These are phyloP conservation scores for Alternaria sp. DNA, from an alignment of 2,329 filamentous ascomycete species.

Conservation along the genomic window DNA sequence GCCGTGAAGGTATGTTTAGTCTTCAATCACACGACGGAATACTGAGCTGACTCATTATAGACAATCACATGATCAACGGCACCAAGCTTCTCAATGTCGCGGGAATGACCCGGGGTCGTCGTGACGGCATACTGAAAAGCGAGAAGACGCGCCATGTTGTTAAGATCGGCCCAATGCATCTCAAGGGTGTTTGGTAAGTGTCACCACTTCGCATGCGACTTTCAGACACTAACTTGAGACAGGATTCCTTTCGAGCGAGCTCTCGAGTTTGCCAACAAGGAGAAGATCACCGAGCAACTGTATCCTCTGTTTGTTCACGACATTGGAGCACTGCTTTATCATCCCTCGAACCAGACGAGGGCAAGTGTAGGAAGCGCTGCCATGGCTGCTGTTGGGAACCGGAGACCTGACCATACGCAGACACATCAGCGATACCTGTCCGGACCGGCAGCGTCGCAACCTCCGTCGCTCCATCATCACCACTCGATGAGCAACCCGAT, in stretches of 20 bases:
- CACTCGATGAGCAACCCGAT: slow-evolving; percentile 69
- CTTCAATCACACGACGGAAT: slow-evolving; percentile 8
- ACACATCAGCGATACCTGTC: slow-evolving; percentile 62
- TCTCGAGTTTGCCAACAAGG: slow-evolving; percentile 98
- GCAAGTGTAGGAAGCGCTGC: slow-evolving; percentile 73
- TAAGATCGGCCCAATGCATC: slow-evolving; percentile 98
- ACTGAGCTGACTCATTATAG: slow-evolving; percentile 53
- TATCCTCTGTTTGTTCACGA: slow-evolving; percentile 98
- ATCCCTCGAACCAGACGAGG: slow-evolving; percentile 84
- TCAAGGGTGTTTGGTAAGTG: slow-evolving; percentile 71
- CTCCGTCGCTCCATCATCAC: slow-evolving; percentile 75
- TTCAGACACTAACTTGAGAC: slow-evolving; percentile 13
- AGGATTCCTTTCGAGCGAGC: slow-evolving; percentile 98
- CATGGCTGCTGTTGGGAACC: slow-evolving; percentile 78
- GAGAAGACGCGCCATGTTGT: slow-evolving; percentile 97
- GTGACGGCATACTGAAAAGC: slow-evolving; percentile 96
- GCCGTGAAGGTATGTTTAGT: slow-evolving; percentile 74
- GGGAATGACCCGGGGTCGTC: slow-evolving; percentile 93
- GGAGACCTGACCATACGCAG: slow-evolving; percentile 49
- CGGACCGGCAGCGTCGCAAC: slow-evolving; percentile 63
- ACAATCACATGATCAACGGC: slow-evolving; percentile 99
- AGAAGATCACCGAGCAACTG: slow-evolving; percentile 94
- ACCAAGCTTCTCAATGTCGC: slow-evolving; percentile 97
- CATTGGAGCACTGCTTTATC: slow-evolving; percentile 90
- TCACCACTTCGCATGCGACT: neutral